A percentile compares a stretch with the other conserved stretches of the same genome.
Conservation (phyloP, 108 stramenopile genomes). For the Nitzschia palea region DNA sequence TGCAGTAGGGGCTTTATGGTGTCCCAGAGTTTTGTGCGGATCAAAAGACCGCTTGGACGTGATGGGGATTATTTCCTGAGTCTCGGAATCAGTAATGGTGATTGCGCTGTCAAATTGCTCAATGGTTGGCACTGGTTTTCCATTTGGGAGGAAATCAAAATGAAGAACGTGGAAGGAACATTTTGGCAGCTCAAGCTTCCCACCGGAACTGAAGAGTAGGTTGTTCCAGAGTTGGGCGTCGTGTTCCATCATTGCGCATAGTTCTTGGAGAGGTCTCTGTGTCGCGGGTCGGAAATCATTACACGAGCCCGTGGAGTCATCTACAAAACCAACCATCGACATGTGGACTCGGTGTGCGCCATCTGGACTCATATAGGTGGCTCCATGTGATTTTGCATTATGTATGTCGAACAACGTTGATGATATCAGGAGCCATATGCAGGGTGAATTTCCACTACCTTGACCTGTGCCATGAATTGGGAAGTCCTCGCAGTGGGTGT, state of each 20-base stretch:
- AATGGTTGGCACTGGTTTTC: neutral
- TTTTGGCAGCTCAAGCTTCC: neutral
- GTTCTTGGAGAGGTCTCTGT: neutral
- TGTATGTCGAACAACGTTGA: neutral
- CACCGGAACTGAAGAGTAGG: neutral
- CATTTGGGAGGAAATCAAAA: neutral
- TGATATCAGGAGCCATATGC: slow-evolving; percentile 1
- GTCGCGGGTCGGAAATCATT: neutral
- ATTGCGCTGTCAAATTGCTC: neutral
- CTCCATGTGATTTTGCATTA: neutral
- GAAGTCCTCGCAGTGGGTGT: neutral
- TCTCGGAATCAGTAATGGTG: neutral
- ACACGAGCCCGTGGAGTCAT: slow-evolving; percentile 2
- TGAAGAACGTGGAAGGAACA: neutral
- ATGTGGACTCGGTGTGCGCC: neutral
- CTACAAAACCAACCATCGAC: neutral
- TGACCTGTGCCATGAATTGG: slow-evolving; percentile 9
- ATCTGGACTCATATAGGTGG: neutral
- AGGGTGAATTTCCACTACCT: neutral
- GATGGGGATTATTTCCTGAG: neutral
- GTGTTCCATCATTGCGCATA: too few relatives aligned
- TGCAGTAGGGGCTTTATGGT: neutral
- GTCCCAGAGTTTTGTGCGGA: neutral
- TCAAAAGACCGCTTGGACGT: neutral
- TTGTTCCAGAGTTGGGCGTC: neutral